Base-by-base conservation (phyloP, 2,329 filamentous ascomycete species). In the Trichoderma hamatum region DNA sequence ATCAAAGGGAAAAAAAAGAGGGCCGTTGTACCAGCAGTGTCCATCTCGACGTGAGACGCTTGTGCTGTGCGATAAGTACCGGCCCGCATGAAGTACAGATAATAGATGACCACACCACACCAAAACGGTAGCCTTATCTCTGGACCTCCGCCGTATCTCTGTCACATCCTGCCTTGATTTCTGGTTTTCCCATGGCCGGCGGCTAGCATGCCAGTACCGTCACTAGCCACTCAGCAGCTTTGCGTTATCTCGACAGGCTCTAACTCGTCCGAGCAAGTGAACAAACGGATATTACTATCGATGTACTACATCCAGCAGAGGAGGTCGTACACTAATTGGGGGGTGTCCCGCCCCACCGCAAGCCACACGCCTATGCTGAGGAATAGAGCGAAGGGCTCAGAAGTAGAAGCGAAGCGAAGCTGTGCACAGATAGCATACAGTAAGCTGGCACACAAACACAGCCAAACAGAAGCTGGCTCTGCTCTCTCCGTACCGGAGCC, bases 91-190 rank as follows among this genome's bases (percentile, higher is more conserved):
- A 24, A 49, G 56, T 59, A 16, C 56, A 59, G 28, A 24, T 43
- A 16, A 28, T 36, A 59, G 56, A 34, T 36, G 19, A 36, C 56
- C 56, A 59, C 56, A 59, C 56, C 55, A 59, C 56, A 43, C 56
- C 56, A 59, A 28, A 19, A 59, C 26, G 56, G 36, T 59, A 59
- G 56, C 56, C 56, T 59, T 59, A 59, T 59, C 56, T 59, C 6
- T 59, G 14, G 21, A 4, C 36, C n/a, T 16, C 11, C 16, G 16
- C 24, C 32, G 32, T 59, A 59, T 59, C 56, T 59, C 34, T 36
- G 56, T 49, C 46, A 49, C 46, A 49, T 49, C 46, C 46, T 54
- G 24, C 26, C 26, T 54, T 54, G 24, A 16, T 54, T 54, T 28
- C 9, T 30, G 5, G 30, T 5, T 46, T 46, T 21, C n/a, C n/a